Conservation (phyloP, 1,139 yeast species). For the Geotrichum restrictum region DNA sequence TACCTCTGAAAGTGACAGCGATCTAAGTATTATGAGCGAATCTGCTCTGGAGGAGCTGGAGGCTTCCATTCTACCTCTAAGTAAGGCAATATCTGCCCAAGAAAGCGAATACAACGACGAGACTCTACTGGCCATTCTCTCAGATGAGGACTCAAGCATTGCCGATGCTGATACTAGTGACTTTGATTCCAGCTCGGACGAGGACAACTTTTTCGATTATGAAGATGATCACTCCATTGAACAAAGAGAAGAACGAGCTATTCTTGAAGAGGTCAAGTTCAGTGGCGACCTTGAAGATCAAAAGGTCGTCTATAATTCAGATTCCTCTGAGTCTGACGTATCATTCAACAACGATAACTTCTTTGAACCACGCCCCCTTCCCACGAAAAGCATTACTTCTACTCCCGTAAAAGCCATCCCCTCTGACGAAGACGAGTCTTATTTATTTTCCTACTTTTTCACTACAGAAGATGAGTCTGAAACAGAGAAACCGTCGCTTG, state of each 20-base stretch:
- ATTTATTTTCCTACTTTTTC: slow-evolving; percentile 43
- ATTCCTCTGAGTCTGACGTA: slow-evolving; percentile 32
- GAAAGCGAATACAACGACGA: slow-evolving; percentile 31
- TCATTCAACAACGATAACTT: slow-evolving; percentile 34
- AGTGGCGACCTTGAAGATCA: slow-evolving; percentile 28
- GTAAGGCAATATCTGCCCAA: slow-evolving; percentile 21
- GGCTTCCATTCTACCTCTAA: slow-evolving; percentile 11
- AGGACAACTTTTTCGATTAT: slow-evolving; percentile 9
- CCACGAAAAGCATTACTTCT: slow-evolving; percentile 16
- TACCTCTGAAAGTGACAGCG: slow-evolving; percentile 19
- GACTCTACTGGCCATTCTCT: slow-evolving; percentile 27
- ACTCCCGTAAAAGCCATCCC: slow-evolving; percentile 14
- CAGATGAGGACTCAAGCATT: slow-evolving; percentile 27
- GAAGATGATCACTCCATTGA: slow-evolving; percentile 19
- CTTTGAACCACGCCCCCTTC: slow-evolving; percentile 30
- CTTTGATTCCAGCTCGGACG: background rate
- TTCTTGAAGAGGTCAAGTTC: slow-evolving; percentile 35
- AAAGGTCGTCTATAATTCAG: slow-evolving; percentile 31
- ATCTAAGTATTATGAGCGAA: slow-evolving; percentile 19
- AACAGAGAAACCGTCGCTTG: slow-evolving; percentile 23
- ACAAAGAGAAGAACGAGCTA: slow-evolving; percentile 39
- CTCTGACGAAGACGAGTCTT: slow-evolving; percentile 40
- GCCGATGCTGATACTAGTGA: slow-evolving; percentile 5
- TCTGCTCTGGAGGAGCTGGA: slow-evolving; percentile 17
- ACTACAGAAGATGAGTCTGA: slow-evolving; percentile 36